Evolutionary conservation across 495 filamentous ascomycete species (phyloP), one percentile per base, ranked within the genome.

Genomic region (Gamarada debralockiae): DNA sequence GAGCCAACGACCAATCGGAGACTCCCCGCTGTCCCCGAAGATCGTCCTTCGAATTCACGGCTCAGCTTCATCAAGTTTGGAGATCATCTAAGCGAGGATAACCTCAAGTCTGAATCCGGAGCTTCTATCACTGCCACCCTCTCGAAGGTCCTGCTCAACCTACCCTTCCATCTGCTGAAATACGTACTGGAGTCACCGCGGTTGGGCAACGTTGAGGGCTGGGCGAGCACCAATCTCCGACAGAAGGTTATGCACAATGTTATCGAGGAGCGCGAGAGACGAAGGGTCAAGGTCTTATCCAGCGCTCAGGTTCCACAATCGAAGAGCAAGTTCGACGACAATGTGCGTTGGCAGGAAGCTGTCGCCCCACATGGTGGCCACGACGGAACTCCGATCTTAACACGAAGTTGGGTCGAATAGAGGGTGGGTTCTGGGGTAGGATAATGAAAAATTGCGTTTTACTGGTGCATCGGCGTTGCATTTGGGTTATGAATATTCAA

Each of bases 61-160:
- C 63, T 86, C 5, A 79, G 78, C 47, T 67, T 67, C 42, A 86
- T 89, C 60, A 77, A 78, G 54, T 89, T 89, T 56, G 85, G 85
- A 9, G 83, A 89, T 52, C 70, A 73, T 37, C 57, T 65, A 42
- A 71, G 56, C 55, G 62, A 48, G n/a, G 52, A 59, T 18, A 55
- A 29, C 29, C 40, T 39, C 17, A 25, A 25, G 36, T 48, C 53
- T 7, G 58, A 52, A 25, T 56, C 55, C 15, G 58, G 59, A n/a
- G 64, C 60, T 58, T 63, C 59, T 25, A 61, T 61, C 53, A 68
- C 70, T 4, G 68, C 60, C 1, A 59, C 73, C 3, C 65, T 89
- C 3, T 87, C 85, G 0, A 81, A 75, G 38, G 70, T 86, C 42
- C 58, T 89, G 8, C 65, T 87, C 31, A 84, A 85, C 43, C 64